Percentiles rank a stretch among this genome's conserved stretches.
phyloP scores from a whole-genome alignment of 495 filamentous ascomycete species.

The Aspergillus avenaceus region DNA sequence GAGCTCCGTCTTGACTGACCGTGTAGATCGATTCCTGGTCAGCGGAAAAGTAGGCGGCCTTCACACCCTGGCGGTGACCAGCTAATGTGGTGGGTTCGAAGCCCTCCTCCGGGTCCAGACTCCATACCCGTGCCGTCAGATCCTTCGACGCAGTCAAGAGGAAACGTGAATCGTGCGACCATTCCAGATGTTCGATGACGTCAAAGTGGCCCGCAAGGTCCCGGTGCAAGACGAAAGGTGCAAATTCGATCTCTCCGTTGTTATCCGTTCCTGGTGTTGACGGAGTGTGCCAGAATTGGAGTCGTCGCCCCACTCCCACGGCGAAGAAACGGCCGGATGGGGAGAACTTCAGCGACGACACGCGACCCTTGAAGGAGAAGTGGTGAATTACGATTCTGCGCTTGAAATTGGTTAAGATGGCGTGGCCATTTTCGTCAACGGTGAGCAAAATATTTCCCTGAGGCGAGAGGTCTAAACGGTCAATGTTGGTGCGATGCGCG shows the following conservation, averaged over 20 bases:
- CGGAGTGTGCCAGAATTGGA: slow-evolving; percentile 95
- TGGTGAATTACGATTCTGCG: slow-evolving; percentile 83
- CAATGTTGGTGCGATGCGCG: slow-evolving; percentile 88
- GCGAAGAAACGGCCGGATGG: slow-evolving; percentile 88
- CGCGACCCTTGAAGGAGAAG: slow-evolving; percentile 83
- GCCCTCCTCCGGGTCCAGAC: slow-evolving; percentile 76
- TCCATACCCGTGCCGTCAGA: slow-evolving; percentile 91
- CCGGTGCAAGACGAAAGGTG: slow-evolving; percentile 85
- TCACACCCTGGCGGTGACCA: slow-evolving; percentile 81
- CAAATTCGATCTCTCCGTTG: slow-evolving; percentile 87
- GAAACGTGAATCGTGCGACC: slow-evolving; percentile 94
- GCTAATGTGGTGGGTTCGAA: slow-evolving; percentile 86
- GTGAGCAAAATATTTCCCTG: slow-evolving; percentile 87
- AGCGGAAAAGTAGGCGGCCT: slow-evolving; percentile 87
- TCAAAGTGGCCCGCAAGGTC: slow-evolving; percentile 87
- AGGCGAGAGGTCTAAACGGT: slow-evolving; percentile 80
- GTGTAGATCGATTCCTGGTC: slow-evolving; percentile 87
- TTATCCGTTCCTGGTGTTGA: slow-evolving; percentile 71
- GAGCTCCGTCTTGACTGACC: slow-evolving; percentile 62
- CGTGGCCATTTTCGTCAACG: slow-evolving; percentile 89
- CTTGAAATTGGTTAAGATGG: slow-evolving; percentile 84
- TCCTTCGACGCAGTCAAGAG: slow-evolving; percentile 89
- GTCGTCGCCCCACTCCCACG: slow-evolving; percentile 74
- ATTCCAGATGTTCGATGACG: slow-evolving; percentile 75
- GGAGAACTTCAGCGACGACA: slow-evolving; percentile 85